phyloP scores from a whole-genome alignment of 371 early-diverging fungal species.

The Mortierella sp. region DNA sequence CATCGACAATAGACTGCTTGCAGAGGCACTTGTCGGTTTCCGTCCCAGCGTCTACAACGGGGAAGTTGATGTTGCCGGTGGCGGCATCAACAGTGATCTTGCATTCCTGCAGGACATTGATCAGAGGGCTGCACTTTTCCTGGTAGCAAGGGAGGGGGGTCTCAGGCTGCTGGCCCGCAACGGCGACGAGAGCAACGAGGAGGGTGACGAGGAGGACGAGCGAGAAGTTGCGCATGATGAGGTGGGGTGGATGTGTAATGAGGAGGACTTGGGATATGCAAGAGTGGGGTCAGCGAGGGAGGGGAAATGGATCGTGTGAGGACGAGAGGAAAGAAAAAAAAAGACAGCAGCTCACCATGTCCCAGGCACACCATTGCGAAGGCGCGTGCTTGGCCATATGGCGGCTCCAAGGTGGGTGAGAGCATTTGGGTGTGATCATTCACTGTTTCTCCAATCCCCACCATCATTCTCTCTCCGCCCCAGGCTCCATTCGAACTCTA shows the following conservation, averaged over 20 bases:
- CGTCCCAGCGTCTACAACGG: slow-evolving; percentile 15
- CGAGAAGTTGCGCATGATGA: slow-evolving; percentile 17
- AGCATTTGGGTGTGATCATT: no score
- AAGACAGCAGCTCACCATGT: no score
- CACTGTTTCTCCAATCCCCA: no score
- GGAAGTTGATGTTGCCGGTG: slow-evolving; percentile 41
- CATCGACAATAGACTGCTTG: slow-evolving; percentile 43
- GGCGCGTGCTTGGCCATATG: no score
- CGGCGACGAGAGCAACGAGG: slow-evolving; percentile 28
- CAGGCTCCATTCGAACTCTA: no score
- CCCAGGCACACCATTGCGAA: no score
- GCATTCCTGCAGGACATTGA: slow-evolving; percentile 29
- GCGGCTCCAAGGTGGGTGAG: no score
- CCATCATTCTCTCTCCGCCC: no score
- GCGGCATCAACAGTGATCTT: slow-evolving; percentile 27
- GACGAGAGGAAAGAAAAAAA: background rate
- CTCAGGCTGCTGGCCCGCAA: slow-evolving; percentile 43
- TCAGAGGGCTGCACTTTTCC: slow-evolving; percentile 35
- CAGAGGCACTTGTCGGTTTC: slow-evolving; percentile 51
- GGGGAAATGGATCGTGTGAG: background rate
- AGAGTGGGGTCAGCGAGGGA: background rate
- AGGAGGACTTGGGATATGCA: background rate
- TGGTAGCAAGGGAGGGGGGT: slow-evolving; percentile 44
- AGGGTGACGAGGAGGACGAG: slow-evolving; percentile 19
- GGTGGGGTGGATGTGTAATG: background rate